phyloP scores from a whole-genome alignment of 23 red algal genomes.

The Gracilaria caudata region DNA sequence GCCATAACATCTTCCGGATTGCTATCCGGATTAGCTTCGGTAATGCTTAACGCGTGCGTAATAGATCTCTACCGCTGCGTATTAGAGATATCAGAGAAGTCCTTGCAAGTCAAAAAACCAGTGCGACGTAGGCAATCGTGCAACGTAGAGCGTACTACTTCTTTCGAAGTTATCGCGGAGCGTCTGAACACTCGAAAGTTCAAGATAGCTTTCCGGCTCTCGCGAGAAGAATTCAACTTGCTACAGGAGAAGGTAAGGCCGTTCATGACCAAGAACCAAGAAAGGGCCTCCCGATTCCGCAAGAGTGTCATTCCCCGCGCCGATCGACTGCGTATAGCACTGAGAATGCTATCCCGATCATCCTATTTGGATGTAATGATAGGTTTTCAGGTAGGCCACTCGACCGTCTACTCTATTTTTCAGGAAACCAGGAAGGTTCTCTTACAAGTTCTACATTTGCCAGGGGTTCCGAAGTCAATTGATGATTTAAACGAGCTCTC shows the following conservation, averaged over 20 bases:
- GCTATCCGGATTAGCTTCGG: background rate
- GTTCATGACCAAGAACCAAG: no score
- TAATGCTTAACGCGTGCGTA: background rate
- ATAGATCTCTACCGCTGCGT: background rate
- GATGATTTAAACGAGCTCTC: background rate
- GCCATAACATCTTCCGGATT: background rate
- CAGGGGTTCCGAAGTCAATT: background rate
- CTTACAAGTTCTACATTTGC: background rate
- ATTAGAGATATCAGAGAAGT: background rate
- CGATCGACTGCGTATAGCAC: background rate
- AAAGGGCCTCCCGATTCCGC: no score
- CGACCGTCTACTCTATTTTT: background rate
- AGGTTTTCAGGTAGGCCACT: background rate
- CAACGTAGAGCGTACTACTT: background rate
- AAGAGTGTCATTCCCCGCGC: no score
- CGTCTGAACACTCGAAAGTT: background rate
- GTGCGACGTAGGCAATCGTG: background rate
- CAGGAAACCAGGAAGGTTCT: conserved; percentile 16
- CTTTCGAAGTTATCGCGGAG: background rate
- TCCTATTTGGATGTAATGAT: conserved; percentile 1
- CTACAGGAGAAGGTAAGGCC: no score
- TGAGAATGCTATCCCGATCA: background rate
- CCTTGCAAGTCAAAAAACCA: background rate
- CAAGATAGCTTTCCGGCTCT: no score
- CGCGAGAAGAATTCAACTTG: no score